Conservation (phyloP, 2,329 filamentous ascomycete species). For the Gremmenia infestans region DNA sequence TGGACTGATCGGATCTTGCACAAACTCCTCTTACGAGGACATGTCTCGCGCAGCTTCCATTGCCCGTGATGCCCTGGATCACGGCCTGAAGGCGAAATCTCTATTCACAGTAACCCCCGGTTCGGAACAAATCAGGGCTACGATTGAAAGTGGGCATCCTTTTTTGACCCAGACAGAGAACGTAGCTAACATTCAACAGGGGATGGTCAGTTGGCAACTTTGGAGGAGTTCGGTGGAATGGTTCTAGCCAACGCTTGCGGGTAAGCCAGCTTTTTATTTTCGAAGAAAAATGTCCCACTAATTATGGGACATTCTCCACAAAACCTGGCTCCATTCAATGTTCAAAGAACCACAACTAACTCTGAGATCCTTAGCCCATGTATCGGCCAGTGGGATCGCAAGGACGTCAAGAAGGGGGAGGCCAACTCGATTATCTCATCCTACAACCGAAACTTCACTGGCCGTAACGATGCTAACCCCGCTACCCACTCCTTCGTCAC, state of each 20-base stretch:
- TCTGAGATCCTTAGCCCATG: no score
- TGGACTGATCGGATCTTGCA: conserved; percentile 96
- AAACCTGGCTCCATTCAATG: no score
- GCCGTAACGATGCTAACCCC: conserved; percentile 93
- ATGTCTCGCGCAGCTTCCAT: conserved; percentile 93
- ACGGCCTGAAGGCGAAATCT: conserved; percentile 90
- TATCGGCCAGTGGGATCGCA: conserved; percentile 75
- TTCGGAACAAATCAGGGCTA: conserved; percentile 94
- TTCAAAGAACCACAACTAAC: no score
- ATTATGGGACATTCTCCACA: no score
- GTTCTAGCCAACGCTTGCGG: conserved; percentile 95
- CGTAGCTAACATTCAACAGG: conserved; percentile 47
- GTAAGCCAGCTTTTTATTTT: background rate
- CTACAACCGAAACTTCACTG: conserved; percentile 99
- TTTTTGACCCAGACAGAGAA: background rate
- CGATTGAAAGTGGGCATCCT: conserved; percentile 50
- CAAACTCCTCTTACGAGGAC: conserved; percentile 81
- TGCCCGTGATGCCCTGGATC: conserved; percentile 81
- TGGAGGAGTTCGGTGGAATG: conserved; percentile 93
- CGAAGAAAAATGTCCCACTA: background rate
- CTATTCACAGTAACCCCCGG: conserved; percentile 94
- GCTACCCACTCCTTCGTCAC: conserved; percentile 92
- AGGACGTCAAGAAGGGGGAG: conserved; percentile 89
- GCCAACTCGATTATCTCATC: conserved; percentile 97
- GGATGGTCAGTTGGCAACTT: conserved; percentile 87